phyloP scores from a whole-genome alignment of 345 rosid genomes.

The Moricandia moricandioides region DNA sequence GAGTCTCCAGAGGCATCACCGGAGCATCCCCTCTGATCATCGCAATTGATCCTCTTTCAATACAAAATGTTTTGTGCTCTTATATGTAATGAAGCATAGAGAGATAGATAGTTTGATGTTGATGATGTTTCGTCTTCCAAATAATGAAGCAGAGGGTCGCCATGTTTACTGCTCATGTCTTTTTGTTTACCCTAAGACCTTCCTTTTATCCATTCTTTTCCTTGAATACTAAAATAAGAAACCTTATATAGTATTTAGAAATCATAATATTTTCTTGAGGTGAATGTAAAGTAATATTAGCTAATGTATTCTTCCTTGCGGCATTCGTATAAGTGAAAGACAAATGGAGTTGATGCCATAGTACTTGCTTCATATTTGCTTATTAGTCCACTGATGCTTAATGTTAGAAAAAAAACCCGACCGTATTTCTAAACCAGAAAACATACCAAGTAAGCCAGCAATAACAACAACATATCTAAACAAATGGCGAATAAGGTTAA shows the following conservation, averaged over 20 bases:
- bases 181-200: slow-evolving; percentile 7
- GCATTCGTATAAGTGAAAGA: too few species aligned
- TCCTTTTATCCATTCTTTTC: not conserved
- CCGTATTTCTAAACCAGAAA: not conserved
- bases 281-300: too few species aligned
- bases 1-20: slow-evolving; percentile 15
- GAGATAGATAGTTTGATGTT: slow-evolving; percentile 25
- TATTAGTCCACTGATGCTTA: not conserved
- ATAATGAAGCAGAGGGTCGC: slow-evolving; percentile 30
- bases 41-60: not conserved
- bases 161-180: slow-evolving; percentile 32
- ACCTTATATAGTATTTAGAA: not conserved
- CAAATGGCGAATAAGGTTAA: not conserved
- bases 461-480: slow-evolving; percentile 8
- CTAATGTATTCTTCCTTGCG: too few species aligned
- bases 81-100: slow-evolving; percentile 20
- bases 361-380: not conserved
- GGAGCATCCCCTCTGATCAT: slow-evolving; percentile 29
- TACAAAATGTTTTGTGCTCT: not conserved
- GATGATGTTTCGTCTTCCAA: slow-evolving; percentile 29
- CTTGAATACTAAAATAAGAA: slow-evolving; percentile 1
- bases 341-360: too few species aligned
- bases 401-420: not conserved
- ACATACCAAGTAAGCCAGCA: slow-evolving; percentile 8
- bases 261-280: not conserved